Conservation (phyloP, 257 asterid species). For the Solanum chmielewskii region DNA sequence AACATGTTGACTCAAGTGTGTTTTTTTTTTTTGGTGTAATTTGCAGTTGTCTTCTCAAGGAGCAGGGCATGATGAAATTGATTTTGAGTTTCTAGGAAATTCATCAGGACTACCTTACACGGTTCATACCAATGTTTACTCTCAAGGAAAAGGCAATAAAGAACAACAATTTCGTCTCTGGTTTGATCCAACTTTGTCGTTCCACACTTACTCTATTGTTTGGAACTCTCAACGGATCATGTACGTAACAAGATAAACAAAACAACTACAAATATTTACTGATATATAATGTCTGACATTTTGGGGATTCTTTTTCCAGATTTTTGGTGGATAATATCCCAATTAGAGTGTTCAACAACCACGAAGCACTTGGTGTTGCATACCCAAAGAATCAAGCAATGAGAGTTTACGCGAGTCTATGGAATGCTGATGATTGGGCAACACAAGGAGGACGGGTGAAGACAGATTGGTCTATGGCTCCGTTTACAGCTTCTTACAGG, state of each 20-base stretch:
- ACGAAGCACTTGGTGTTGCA: constrained; percentile 22
- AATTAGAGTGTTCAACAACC: constrained; percentile 32
- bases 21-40: not conserved
- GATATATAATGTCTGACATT: not conserved
- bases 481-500: constrained; percentile 26
- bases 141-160: constrained; percentile 29
- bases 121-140: constrained; percentile 25
- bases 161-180: not conserved
- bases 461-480: constrained; percentile 30
- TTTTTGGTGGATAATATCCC: constrained; percentile 41
- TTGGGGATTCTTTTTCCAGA: constrained; percentile 3
- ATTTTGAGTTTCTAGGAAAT: constrained; percentile 34
- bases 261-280: not conserved
- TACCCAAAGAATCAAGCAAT: constrained; percentile 21
- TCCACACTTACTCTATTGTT: constrained; percentile 36
- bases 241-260: not conserved
- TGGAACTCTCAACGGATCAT: constrained; percentile 25
- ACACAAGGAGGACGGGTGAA: constrained; percentile 33
- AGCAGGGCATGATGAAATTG: constrained; percentile 30
- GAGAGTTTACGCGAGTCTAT: constrained; percentile 15
- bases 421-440: constrained; percentile 36
- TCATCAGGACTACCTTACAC: constrained; percentile 25
- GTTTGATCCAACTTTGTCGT: not conserved
- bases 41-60: constrained; percentile 32
- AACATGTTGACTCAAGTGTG: not conserved